Evolutionary conservation across 164 flowering plant genomes (phyloP).

Genomic region (Magnolia changhungtana): DNA sequence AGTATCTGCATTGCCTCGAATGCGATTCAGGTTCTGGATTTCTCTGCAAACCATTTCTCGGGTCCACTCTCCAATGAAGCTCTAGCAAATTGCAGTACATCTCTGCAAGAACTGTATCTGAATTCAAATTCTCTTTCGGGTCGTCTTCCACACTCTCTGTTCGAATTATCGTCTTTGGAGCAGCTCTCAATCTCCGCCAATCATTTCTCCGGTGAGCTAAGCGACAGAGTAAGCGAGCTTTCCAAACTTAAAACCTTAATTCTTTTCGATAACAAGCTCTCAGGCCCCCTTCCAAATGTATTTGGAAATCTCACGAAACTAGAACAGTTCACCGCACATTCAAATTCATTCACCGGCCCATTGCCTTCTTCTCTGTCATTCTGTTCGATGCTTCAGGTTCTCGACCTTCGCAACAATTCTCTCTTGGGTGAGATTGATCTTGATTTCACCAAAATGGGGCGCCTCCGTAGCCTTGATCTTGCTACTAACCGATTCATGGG

Average conservation of each 20-base stretch:
- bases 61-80: conserved; percentile 46
- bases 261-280: conserved; percentile 46
- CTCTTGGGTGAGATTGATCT: conserved; percentile 45
- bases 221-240: conserved; percentile 56
- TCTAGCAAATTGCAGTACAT: conserved; percentile 43
- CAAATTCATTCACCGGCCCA: conserved; percentile 59
- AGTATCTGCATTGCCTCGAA: conserved; percentile 41
- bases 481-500: conserved; percentile 66
- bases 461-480: conserved; percentile 66
- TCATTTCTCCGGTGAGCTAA: conserved; percentile 59
- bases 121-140: conserved; percentile 62
- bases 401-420: conserved; percentile 76
- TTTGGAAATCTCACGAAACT: conserved; percentile 49
- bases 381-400: conserved; percentile 51
- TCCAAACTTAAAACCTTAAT: conserved; percentile 42
- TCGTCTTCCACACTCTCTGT: conserved; percentile 49
- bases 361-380: conserved; percentile 52
- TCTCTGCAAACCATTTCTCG: conserved; percentile 54
- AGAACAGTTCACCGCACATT: conserved; percentile 50
- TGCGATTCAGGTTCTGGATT: conserved; percentile 48
- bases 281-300: conserved; percentile 56
- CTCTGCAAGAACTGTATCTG: conserved; percentile 41
- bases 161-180: conserved; percentile 47
- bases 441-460: conserved; percentile 49
- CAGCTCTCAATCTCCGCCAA: conserved; percentile 52